Conservation (phyloP, 768 basidiomycete genomes). For the Calocybe cyanea region DNA sequence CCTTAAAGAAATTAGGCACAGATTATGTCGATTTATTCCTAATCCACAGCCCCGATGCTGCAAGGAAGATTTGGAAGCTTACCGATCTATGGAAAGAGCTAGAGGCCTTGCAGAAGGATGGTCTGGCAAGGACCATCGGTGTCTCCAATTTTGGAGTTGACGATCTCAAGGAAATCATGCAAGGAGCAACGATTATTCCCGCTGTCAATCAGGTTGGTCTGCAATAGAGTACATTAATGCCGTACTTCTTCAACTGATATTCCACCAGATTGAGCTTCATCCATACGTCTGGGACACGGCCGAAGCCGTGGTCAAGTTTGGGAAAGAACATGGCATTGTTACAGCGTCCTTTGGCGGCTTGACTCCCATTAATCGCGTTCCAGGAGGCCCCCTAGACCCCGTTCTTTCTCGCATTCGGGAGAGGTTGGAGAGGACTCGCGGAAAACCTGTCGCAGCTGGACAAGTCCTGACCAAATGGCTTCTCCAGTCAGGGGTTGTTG, state of each 20-base stretch:
- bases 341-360: conserved; percentile 66
- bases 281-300: conserved; percentile 67
- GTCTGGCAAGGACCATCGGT: conserved; percentile 55
- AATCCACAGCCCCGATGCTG: conserved; percentile 45
- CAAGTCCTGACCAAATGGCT: conserved; percentile 73
- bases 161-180: conserved; percentile 50
- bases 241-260: background rate
- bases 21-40: conserved; percentile 63
- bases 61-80: conserved; percentile 35
- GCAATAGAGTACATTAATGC: background rate
- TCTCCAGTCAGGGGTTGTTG: conserved; percentile 55
- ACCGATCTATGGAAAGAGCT: conserved; percentile 56
- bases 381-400: conserved; percentile 57
- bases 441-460: conserved; percentile 43
- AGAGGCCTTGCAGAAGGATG: conserved; percentile 49
- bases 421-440: conserved; percentile 40
- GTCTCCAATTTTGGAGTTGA: conserved; percentile 65
- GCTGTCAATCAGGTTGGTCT: conserved; percentile 63
- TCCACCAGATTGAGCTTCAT: conserved; percentile 56
- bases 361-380: conserved; percentile 34
- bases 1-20: conserved; percentile 48
- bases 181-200: conserved; percentile 48
- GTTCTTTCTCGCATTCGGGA: conserved; percentile 49
- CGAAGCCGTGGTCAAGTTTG: conserved; percentile 50
- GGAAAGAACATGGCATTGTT: conserved; percentile 56